phyloP scores from a whole-genome alignment of 345 rosid species.

The Rhodamnia rubescens region DNA sequence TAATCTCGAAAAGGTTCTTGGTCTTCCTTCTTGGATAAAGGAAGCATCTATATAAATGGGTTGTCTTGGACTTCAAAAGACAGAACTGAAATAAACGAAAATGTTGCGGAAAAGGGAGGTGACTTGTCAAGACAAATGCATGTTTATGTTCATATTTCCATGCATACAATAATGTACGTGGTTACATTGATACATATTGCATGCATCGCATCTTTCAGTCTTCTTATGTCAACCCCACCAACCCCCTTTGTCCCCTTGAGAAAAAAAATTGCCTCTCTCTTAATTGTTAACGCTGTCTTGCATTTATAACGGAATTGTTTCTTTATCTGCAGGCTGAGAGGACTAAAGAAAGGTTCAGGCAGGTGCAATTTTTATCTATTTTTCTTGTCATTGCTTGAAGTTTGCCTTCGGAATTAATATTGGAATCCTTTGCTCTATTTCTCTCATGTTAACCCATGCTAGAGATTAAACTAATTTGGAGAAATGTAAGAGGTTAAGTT shows the following conservation, averaged over 20 bases:
- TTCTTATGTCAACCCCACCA: not conserved
- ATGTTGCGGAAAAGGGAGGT: not conserved
- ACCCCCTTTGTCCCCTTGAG: not conserved
- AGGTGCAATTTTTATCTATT: constrained; percentile 23
- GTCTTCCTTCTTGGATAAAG: not conserved
- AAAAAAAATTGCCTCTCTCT: not conserved
- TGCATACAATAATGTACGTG: not conserved
- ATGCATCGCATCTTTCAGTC: not conserved
- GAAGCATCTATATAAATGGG: not conserved
- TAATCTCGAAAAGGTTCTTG: not conserved
- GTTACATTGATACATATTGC: not conserved
- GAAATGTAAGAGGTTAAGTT: not conserved
- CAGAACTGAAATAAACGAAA: not conserved
- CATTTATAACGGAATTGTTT: not conserved
- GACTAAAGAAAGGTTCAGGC: constrained; percentile 56
- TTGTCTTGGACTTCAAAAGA: not conserved
- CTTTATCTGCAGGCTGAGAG: constrained; percentile 44
- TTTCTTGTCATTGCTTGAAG: not conserved
- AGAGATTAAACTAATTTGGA: not conserved
- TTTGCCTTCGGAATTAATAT: not conserved
- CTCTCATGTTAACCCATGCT: not conserved
- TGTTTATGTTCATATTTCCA: not conserved
- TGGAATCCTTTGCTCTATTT: not conserved
- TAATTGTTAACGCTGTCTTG: not conserved
- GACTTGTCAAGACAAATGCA: not conserved